Percentiles rank a stretch among this genome's conserved stretches.
Evolutionary conservation across 495 filamentous ascomycete species (phyloP).

Genomic region (Delitschia confertaspora): DNA sequence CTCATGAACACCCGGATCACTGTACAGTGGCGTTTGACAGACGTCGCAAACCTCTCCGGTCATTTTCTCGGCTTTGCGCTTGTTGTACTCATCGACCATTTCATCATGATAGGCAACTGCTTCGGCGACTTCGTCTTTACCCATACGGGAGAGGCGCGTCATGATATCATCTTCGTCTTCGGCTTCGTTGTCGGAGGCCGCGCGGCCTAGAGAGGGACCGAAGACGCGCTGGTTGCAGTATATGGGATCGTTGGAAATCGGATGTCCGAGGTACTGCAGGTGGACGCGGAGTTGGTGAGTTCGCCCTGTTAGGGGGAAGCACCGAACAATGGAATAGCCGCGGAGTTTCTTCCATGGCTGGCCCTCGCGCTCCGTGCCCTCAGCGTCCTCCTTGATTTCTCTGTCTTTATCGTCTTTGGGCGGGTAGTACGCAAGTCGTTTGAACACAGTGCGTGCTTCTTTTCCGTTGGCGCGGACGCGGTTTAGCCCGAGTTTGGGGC

Average conservation of each 20-base stretch:
- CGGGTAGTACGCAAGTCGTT: slow-evolving; percentile 78
- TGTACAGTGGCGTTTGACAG: slow-evolving; percentile 83
- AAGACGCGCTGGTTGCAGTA: slow-evolving; percentile 92
- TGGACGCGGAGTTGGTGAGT: slow-evolving; percentile 96
- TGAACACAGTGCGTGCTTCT: slow-evolving; percentile 80
- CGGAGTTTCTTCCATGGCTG: slow-evolving; percentile 35
- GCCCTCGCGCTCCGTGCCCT: slow-evolving; percentile 30
- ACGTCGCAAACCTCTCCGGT: slow-evolving; percentile 72
- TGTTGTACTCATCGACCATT: slow-evolving; percentile 77
- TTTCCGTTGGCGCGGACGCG: slow-evolving; percentile 89
- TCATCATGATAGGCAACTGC: slow-evolving; percentile 91
- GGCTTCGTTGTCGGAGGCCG: slow-evolving; percentile 53
- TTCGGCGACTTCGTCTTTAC: slow-evolving; percentile 82
- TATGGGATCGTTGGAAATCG: slow-evolving; percentile 94
- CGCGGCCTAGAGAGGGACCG: slow-evolving; percentile 64
- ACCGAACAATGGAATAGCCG: slow-evolving; percentile 91
- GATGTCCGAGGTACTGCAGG: slow-evolving; percentile 86
- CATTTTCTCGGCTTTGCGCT: slow-evolving; percentile 82
- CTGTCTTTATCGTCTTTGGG: slow-evolving; percentile 15
- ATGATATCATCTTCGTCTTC: slow-evolving; percentile 85
- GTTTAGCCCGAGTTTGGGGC: slow-evolving; percentile 90
- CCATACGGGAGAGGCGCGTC: slow-evolving; percentile 75
- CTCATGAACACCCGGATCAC: slow-evolving; percentile 82
- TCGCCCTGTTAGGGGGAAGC: slow-evolving; percentile 82
- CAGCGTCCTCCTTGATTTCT: slow-evolving; percentile 8